Base-by-base conservation (phyloP, 768 basidiomycete genomes). In the Saitozyma sp. region DNA sequence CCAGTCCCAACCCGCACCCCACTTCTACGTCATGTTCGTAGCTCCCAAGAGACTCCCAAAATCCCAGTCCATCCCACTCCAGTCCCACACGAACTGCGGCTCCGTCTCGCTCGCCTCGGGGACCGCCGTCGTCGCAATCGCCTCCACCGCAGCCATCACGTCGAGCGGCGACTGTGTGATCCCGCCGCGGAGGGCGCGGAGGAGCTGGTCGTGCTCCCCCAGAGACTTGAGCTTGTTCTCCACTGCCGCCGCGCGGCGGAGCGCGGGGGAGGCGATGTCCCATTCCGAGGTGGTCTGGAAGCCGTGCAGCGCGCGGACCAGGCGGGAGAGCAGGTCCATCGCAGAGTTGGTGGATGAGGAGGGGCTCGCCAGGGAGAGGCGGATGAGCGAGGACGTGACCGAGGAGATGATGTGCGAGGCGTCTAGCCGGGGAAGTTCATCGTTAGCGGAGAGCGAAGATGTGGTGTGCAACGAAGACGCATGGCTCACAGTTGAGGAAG, bases 321-420 rank as follows among this genome's bases (percentile, higher is more conserved):
- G 56, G 10, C 59, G 59, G 10, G 59, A 55, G n/a, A 64, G 42
- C 3, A 68, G 59, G 17, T 61, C 56, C 55, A 62, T 41, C 4
- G 55, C 56, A 3, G 54, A 39, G 11, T 42, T n/a, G 38, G 17
- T 50, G 13, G 59, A 56, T 20, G 57, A 16, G 3, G 58, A 42
- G 11, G 48, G 56, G 38, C 58, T 50, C 8, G 61, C 64, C 3
- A 69, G 64, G 6, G 58, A 46, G 49, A 69, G 50, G 10, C 68
- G 68, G 41, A 63, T 62, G 9, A 69, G 64, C 8, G 61, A 65
- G 16, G 64, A 62, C 8, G 57, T 56, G 37, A 69, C 58, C 13
- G 64, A 56, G 0, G 68, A 63, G 1, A 66, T 53, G 37, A 69
- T 63, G 39, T 69, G 68, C 8, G 64, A 63, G 20, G 61, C 49